A percentile compares a stretch with the other conserved stretches of the same genome.
phyloP scores from a whole-genome alignment of 1,284 basidiomycete genomes.

The Singerocomus inundabilis region DNA sequence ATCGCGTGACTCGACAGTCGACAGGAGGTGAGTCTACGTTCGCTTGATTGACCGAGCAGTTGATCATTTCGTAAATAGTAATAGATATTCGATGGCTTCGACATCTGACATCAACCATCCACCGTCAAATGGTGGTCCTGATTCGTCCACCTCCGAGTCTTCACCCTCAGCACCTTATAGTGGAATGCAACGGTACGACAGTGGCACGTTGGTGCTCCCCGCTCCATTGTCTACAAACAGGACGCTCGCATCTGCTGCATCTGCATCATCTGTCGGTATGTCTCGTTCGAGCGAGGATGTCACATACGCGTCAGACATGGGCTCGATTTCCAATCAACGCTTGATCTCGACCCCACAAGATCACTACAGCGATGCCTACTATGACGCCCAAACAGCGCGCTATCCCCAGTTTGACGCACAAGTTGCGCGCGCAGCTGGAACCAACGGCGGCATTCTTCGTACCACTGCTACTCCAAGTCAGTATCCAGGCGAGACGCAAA shows the following conservation, averaged over 20 bases:
- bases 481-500: conserved; percentile 52
- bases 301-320: conserved; percentile 50
- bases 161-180: conserved; percentile 38
- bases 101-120: conserved; percentile 67
- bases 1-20: conserved; percentile 77
- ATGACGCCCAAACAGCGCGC: conserved; percentile 27
- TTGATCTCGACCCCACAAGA: conserved; percentile 56
- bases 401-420: conserved; percentile 41
- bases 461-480: conserved; percentile 39
- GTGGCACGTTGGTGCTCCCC: conserved; percentile 67
- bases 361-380: conserved; percentile 40
- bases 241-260: conserved; percentile 41
- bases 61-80: conserved; percentile 34
- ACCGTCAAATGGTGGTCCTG: conserved; percentile 47
- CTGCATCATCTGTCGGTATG: conserved; percentile 55
- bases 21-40: conserved; percentile 58
- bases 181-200: conserved; percentile 60
- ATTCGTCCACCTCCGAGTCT: conserved; percentile 66
- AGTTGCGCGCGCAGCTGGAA: conserved; percentile 40
- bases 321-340: conserved; percentile 55
- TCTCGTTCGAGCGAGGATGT: conserved; percentile 67
- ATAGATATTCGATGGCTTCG: conserved; percentile 76
- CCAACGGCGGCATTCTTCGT: conserved; percentile 41
- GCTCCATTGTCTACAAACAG: conserved; percentile 60
- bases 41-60: conserved; percentile 9